A percentile compares a stretch with the other conserved stretches of the same genome.
phyloP scores from a whole-genome alignment of 2,329 filamentous ascomycete genomes.

The Colletotrichum destructivum region DNA sequence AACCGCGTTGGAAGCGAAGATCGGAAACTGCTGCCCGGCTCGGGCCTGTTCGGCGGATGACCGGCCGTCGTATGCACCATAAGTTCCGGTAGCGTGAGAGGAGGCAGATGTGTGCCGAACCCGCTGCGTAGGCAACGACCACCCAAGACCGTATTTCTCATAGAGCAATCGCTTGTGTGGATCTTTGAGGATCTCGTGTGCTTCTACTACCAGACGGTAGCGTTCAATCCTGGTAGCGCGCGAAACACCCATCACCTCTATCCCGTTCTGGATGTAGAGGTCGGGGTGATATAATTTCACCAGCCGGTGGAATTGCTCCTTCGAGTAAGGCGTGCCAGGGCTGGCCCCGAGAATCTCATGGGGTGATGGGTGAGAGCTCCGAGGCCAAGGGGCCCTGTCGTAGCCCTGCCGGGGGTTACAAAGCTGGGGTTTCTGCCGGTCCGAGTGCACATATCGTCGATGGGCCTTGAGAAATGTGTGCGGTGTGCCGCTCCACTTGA shows the following conservation, averaged over 20 bases:
- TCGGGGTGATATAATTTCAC: conserved; percentile 46
- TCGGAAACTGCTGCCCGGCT: conserved; percentile 13
- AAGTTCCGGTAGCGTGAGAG: no score
- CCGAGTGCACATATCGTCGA: conserved; percentile 8
- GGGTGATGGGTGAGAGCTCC: conserved; percentile 33
- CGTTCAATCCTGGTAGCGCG: conserved; percentile 30
- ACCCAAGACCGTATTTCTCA: conserved; percentile 36
- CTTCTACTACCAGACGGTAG: conserved; percentile 42
- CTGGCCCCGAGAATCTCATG: conserved; percentile 40
- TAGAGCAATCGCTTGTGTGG: conserved; percentile 35
- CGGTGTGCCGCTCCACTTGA: neutral
- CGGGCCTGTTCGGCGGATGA: neutral
- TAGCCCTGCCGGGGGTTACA: neutral
- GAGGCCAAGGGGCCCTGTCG: conserved; percentile 35
- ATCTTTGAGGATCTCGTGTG: conserved; percentile 40
- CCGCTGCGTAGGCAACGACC: conserved; percentile 1
- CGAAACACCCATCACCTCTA: neutral
- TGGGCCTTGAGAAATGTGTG: conserved; percentile 7
- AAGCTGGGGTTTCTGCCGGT: neutral
- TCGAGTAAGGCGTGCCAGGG: conserved; percentile 36
- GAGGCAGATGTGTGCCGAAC: neutral
- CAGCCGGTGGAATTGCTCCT: conserved; percentile 40
- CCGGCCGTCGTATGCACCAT: neutral
- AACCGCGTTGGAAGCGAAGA: conserved; percentile 38
- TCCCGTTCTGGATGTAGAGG: conserved; percentile 12